Base-by-base conservation (phyloP, 208 protist genomes). In the Borovskyia barvae region DNA sequence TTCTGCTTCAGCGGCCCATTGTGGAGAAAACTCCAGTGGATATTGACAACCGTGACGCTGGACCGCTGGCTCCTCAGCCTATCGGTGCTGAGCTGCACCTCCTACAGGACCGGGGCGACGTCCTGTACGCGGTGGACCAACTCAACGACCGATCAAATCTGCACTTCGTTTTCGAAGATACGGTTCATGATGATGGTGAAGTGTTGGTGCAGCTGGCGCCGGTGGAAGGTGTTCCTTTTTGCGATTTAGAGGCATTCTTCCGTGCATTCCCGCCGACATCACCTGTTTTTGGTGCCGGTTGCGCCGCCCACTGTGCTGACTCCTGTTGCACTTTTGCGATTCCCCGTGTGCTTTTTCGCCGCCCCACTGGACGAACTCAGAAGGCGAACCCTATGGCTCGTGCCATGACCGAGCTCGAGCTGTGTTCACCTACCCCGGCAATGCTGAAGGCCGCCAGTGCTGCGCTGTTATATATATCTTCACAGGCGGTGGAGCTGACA, bases 101-200 rank as follows among this genome's bases (percentile, higher is more conserved):
- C 12, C 43, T 83, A 29, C 73, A 51, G 4, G 88, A 94, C 54
- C 63, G 60, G 20, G 88, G 88, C 9, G 88, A 94, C 42, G 67
- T 78, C 39, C 43, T 64, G 3, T 82, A 88, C 66, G 60, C 85
- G 15, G 43, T 80, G 36, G 61, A 75, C 4, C 63, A 77, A 54
- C 48, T 87, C 8, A 66, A 56, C 40, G 70, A 89, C 42, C 59
- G 63, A n/a, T 67, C 68, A 19, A 63, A 61, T 20, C 54, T 87
- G 26, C 69, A 82, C 37, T 72, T 76, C 24, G 28, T 60, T n/a
- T 85, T 74, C 54, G 73, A 81, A 17, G 82, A 94, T 51, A 75
- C 76, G 15, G 47, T 92, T 53, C 80, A 82, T 22, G 75, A 88
- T 30, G 80, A 94, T 26, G 88, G 88, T 19, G 88, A 92, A 51